Evolutionary conservation across 2,329 filamentous ascomycete species (phyloP), one percentile per base, ranked within the genome.

Genomic region (Piedraia hortae): DNA sequence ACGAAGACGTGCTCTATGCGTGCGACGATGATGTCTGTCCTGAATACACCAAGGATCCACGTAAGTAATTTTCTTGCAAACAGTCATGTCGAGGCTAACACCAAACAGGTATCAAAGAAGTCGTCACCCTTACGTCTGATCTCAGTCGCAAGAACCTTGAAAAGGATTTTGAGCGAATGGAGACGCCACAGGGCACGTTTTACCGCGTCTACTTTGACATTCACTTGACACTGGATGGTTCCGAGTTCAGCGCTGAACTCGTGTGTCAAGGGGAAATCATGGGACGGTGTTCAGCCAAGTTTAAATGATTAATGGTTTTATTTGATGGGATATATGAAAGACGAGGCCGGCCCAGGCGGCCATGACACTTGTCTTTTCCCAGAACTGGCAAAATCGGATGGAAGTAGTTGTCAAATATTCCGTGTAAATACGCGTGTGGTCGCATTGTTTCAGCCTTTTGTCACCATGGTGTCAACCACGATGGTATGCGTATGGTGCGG

Each of bases 241-340:
- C 75, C 23, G 85, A 97, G 46, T 93, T 97, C 55, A 93, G 85
- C 36, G 85, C 85, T 23, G 85, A 93, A 53, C 56, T 97, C 17
- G 82, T 93, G n/a, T 97, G 85, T 51, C 85, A 97, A 47, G 85
- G 85, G 39, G 85, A 93, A 48, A 78, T 97, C 33, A 97, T 93
- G 85, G 85, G 85, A 33, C 68, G 82, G 32, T 93, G 82, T 61
- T 70, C 80, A 31, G 74, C 82, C 27, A 64, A 78, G 43, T 93
- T 93, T 58, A 53, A 63, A 47, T 70, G 31, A 18, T 18, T 17
- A n/a, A n/a, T n/a, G n/a, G n/a, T n/a, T n/a, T n/a, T n/a, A n/a
- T n/a, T n/a, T n/a, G n/a, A n/a, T n/a, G n/a, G n/a, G n/a, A n/a
- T n/a, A n/a, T n/a, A n/a, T n/a, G n/a, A n/a, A n/a, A n/a, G n/a